These are phyloP conservation scores for Sugiyamaella americana DNA, from an alignment of 805 yeast genomes.

Conservation along the genomic window DNA sequence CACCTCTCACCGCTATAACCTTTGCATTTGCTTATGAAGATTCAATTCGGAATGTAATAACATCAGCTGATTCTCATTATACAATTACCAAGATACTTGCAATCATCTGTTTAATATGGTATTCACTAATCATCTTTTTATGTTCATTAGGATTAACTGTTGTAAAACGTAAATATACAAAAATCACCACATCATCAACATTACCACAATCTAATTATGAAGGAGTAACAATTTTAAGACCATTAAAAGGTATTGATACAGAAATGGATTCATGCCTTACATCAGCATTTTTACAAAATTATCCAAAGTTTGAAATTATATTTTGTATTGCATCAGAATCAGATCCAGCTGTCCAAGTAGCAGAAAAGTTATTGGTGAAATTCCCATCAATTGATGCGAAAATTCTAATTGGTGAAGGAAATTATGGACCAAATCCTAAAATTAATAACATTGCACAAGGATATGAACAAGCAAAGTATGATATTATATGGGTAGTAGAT, in stretches of 20 bases:
- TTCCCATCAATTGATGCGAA: slow-evolving; percentile 55
- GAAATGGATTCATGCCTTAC: slow-evolving; percentile 63
- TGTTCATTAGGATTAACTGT: slow-evolving; percentile 11
- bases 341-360: slow-evolving; percentile 64
- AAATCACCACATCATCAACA: not conserved
- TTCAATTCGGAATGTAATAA: too few species aligned
- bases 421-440: slow-evolving; percentile 81
- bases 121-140: slow-evolving; percentile 9
- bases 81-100: slow-evolving; percentile 8
- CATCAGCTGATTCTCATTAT: too few species aligned
- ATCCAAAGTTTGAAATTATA: slow-evolving; percentile 65
- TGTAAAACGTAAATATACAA: slow-evolving; percentile 3
- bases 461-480: slow-evolving; percentile 58
- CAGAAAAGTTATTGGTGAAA: slow-evolving; percentile 41
- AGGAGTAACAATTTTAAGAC: slow-evolving; percentile 74
- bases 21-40: too few species aligned
- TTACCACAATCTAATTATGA: slow-evolving; percentile 17
- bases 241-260: slow-evolving; percentile 78
- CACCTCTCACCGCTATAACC: too few species aligned
- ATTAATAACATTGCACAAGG: slow-evolving; percentile 85
- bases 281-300: slow-evolving; percentile 61
- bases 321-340: slow-evolving; percentile 62
- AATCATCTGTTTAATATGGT: slow-evolving; percentile 13
- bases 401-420: slow-evolving; percentile 46
- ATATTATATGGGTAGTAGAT: slow-evolving; percentile 79